Conservation (phyloP, 139 green algal genomes). For the Mesostigma viride region DNA sequence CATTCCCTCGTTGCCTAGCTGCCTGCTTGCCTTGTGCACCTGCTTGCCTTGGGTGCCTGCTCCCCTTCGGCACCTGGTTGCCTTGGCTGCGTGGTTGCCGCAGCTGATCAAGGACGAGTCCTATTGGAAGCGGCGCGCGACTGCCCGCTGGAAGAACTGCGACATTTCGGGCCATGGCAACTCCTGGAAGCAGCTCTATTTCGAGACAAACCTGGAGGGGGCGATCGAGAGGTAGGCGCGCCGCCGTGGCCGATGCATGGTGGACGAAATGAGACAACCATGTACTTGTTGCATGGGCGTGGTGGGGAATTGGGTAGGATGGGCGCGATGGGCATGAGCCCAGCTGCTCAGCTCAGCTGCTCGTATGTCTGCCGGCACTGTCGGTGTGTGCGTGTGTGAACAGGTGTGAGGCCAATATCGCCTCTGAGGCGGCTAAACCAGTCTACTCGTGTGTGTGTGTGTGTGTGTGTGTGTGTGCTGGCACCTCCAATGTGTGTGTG, state of each 20-base stretch:
- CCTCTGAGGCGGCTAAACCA: no score
- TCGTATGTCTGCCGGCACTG: not conserved
- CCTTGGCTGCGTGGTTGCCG: no score
- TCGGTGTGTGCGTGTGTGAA: not conserved
- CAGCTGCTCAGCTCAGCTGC: not conserved
- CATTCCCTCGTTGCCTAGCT: no score
- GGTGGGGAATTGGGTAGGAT: not conserved
- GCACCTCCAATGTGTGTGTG: no score
- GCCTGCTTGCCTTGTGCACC: no score
- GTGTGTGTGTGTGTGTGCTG: no score
- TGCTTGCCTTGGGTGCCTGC: no score
- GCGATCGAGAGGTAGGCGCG: slow-evolving; percentile 46
- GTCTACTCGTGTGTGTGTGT: no score
- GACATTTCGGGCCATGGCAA: slow-evolving; percentile 44
- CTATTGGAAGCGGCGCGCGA: slow-evolving; percentile 55
- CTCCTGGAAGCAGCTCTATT: slow-evolving; percentile 75
- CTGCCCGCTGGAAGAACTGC: slow-evolving; percentile 52
- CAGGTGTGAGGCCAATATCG: not conserved
- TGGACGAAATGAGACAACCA: not conserved
- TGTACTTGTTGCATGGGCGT: not conserved
- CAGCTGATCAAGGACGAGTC: slow-evolving; percentile 55
- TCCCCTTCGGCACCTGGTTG: no score
- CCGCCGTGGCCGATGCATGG: not conserved
- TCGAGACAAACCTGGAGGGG: slow-evolving; percentile 60
- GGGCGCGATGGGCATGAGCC: not conserved